Base-by-base conservation (phyloP, 2,329 filamentous ascomycete genomes). In the Drechslera avenae region DNA sequence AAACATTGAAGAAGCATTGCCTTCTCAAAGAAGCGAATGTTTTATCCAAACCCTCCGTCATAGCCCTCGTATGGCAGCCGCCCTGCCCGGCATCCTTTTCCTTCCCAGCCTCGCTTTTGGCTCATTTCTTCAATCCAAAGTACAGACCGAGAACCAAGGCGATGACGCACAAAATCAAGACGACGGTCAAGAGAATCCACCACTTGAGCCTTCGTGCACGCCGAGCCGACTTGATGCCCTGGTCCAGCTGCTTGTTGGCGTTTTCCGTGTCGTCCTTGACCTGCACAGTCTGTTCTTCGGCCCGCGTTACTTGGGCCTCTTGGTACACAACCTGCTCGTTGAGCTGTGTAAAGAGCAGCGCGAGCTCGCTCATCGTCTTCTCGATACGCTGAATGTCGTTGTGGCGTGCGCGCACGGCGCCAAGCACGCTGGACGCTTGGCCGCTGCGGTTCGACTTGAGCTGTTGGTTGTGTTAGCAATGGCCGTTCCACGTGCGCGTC, bases 351-450 rank as follows among this genome's bases (percentile, higher is more conserved):
- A 91, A 91, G 63, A 93, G 81, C 39, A 81, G 71, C 19, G 84
- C 81, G 34, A 93, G 82, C 71, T 93, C 87, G 30, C 78, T 77
- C 58, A 93, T 81, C 5, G 88, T 91, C 69, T 83, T 81, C 74
- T 93, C 89, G 62, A 94, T 93, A 73, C 84, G 85, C 76, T 90
- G 84, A 57, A 93, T 86, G 75, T 93, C 90, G 69, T 89, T 90
- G 79, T 93, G 90, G 48, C 90, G 88, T 31, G 88, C 89, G 59
- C 88, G 87, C 32, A 93, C 90, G 57, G 88, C 87, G 58, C 88
- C 88, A 41, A 93, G 84, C 6, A 91, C 85, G 13, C 86, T 86
- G 42, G 81, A 83, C 34, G 88, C 89, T 67, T 90, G 87, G 48
- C 86, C 87, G 36, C 83, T 84, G 59, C 87, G 87, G 79, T 90